Evolutionary conservation across 805 yeast species (phyloP), one percentile per base, ranked within the genome.

Genomic region (Saccharomycopsis oosterbeekiorum): DNA sequence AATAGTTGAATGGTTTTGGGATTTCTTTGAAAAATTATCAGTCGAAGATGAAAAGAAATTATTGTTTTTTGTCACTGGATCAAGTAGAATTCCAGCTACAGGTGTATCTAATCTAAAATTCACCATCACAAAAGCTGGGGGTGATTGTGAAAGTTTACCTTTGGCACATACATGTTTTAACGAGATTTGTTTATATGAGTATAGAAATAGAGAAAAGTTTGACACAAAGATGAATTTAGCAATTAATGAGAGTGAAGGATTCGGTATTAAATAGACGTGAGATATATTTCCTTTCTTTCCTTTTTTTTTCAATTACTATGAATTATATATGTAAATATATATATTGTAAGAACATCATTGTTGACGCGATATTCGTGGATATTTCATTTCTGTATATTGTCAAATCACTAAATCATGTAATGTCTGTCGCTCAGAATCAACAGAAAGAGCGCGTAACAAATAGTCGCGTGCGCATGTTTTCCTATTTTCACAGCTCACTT

Each of bases 151-250:
- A 1, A 75, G 86, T 56, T 73, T 92, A 17, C 98, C 98, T 0
- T 75, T 86, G 15, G 90, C 97, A 0, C 98, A 93, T 70, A 94
- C 98, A 0, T 93, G 99, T 68, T 93, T 94, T 75, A 94, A 93
- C 70, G 97, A 93, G 74, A 70, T 93, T 26, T 86, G 93, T 60
- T 66, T 94, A 5, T 87, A 84, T 71, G 84, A 84, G 42, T 93
- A 93, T 70, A 66, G 73, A 14, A 69, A 80, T 5, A 75, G 76
- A 62, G 81, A 79, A n/a, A 82, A 81, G 64, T 74, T 94, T 59
- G 70, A 74, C 54, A 59, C 69, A 1, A 92, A 89, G 71, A 71
- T 93, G 62, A 69, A 74, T n/a, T 69, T 78, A 65, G 97, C 97
- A 0, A 80, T 93, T 19, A 74, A 79, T 55, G 96, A 87, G 69